Evolutionary conservation across 805 yeast genomes (phyloP), one percentile per base, ranked within the genome.

Genomic region (Vanderwaltozyma polyspora): DNA sequence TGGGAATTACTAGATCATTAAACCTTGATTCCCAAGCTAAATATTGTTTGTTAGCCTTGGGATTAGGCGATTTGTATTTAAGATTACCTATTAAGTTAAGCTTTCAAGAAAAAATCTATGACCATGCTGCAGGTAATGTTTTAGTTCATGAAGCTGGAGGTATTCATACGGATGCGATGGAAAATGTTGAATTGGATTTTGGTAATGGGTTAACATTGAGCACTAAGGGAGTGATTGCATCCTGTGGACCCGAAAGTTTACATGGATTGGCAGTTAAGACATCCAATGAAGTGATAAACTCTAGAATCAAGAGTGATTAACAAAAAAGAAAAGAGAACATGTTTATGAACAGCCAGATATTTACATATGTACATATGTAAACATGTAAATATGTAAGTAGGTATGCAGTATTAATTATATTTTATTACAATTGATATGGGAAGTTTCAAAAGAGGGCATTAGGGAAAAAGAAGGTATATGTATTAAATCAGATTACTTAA

Each of bases 21-120:
- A 80, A 87, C 48, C 67, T 93, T 63, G 99, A 91, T 59, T 85
- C 95, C 3, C 98, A 91, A 61, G 98, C 85, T 10, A 91, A 91
- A 58, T 91, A 91, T 63, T 89, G 97, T 63, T 74, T 87, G 12
- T 68, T 91, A 30, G 77, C 96, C 9, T 70, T 79, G 42, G 98
- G 98, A 24, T 79, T 80, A 36, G 97, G 95, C 3, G 96, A 91
- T 48, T 71, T 91, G 11, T 91, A 93, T 49, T 65, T 91, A 40
- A 76, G 99, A 46, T 62, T 93, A 38, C 99, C 99, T 11, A 74
- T 78, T 30, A 75, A 70, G 44, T 66, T 74, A 33, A 60, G 70
- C 3, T 91, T 87, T 56, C 71, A 83, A 48, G 99, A 91, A 56
- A 91, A 91, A 60, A 86, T 91, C 40, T 91, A 98, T 97, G 99